Evolutionary conservation across 2,329 filamentous ascomycete genomes (phyloP), one percentile per base, ranked within the genome.

Genomic region (Chaetomium globosum): DNA sequence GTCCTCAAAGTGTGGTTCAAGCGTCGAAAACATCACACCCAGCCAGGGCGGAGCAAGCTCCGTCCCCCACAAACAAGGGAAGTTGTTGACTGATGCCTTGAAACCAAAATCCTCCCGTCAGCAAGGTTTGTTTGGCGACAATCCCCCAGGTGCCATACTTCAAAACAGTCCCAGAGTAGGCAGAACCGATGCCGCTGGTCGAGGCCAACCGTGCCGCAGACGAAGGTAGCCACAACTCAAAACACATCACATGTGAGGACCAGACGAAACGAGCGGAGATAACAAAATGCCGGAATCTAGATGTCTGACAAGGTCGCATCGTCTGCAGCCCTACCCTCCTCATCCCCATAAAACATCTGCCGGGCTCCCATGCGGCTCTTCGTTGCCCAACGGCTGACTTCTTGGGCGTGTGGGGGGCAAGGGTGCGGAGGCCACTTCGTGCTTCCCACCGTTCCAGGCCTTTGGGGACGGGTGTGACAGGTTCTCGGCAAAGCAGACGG

Each of bases 281-380:
- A 36, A 13, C 31, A 23, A 33, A n/a, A 9, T 16, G n/a, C 53
- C 1, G 31, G n/a, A 58, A 39, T 39, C 16, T 6, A 3, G 23
- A 9, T 28, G 4, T 19, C 56, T 43, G 16, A 49, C 19, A 33
- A 59, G 43, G 56, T 48, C 33, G 39, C 26, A 48, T 16, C 56
- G n/a, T 13, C 16, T 49, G 39, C 39, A 33, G 26, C 23, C 39
- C 19, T 46, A n/a, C 28, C 9, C 36, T 58, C 28, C 10, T 43
- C 39, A 19, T 31, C 19, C 19, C 28, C 8, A 13, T 19, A 5
- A 33, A 33, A 16, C n/a, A 26, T 31, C 54, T 23, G 56, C 43
- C 43, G 43, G 30, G 8, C 19, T 51, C 52, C 36, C 39, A 43
- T 43, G 57, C 30, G 46, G 57, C 57, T 59, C 57, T 39, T 51